Percentiles rank a stretch among this genome's conserved stretches.
Conservation (phyloP, 441 rosid genomes). For the Theobroma grandiflorum region DNA sequence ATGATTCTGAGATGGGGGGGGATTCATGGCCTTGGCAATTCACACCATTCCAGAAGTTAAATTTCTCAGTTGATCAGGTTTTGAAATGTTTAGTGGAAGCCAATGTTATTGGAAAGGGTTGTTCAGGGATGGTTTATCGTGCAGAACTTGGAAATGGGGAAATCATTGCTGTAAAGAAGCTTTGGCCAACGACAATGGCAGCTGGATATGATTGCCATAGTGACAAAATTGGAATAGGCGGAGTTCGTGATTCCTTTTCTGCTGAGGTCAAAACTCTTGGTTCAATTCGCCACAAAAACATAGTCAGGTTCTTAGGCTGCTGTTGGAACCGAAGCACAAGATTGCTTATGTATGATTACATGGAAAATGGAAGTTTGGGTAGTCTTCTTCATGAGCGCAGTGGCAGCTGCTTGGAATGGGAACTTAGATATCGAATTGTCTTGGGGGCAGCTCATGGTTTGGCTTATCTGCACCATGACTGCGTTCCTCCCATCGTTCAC, state of each 20-base stretch:
- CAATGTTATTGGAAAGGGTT: conserved; percentile 74
- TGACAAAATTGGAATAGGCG: conserved; percentile 46
- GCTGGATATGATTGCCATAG: conserved; percentile 41
- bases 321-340: conserved; percentile 72
- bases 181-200: conserved; percentile 62
- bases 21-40: conserved; percentile 73
- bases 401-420: conserved; percentile 67
- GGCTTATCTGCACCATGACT: conserved; percentile 74
- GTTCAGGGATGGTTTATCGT: conserved; percentile 71
- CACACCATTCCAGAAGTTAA: conserved; percentile 78
- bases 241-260: conserved; percentile 72
- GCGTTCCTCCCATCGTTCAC: conserved; percentile 75
- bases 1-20: conserved; percentile 67
- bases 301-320: conserved; percentile 73
- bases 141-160: conserved; percentile 69
- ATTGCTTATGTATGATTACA: conserved; percentile 74
- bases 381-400: conserved; percentile 65
- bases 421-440: conserved; percentile 57
- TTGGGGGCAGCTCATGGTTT: conserved; percentile 72
- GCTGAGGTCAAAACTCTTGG: conserved; percentile 83
- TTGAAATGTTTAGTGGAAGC: conserved; percentile 65
- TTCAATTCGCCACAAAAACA: conserved; percentile 75
- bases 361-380: conserved; percentile 75
- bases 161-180: conserved; percentile 75
- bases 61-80: conserved; percentile 68